Base-by-base conservation (phyloP, 495 filamentous ascomycete species). In the Neurospora tetrasperma region DNA sequence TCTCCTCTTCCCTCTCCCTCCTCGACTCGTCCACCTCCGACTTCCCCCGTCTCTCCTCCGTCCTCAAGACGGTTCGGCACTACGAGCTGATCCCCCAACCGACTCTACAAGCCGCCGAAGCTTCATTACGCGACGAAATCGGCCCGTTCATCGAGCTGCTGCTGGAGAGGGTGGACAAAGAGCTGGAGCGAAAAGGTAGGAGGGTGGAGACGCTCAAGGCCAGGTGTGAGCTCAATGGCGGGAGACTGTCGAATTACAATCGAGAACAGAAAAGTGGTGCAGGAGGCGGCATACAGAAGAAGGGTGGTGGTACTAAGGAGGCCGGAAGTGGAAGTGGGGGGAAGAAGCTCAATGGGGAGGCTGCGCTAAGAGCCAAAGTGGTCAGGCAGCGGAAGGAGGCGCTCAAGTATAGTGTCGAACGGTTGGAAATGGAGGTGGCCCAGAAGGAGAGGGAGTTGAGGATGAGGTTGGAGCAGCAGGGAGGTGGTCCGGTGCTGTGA, bases 31-130 rank as follows among this genome's bases (percentile, higher is more conserved):
- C 85, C 11, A 84, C 86, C 16, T 73, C 75, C 11, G 85, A 86
- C 79, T 84, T 82, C 66, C 84, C 84, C 14, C 84, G 85, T 16
- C 80, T 86, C 1, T 70, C 78, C 42, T 76, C 73, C 73, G 83
- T 86, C 40, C 79, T 86, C 42, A 86, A 85, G 72, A 83, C 83
- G 68, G 84, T 85, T 27, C 81, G 85, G 81, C 84, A 86, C 79
- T 86, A 86, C 82, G 85, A 86, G 72, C 79, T 86, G 0, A 85
- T 86, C 75, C 85, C 85, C 9, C 84, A 86, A 71, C 80, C 82
- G 5, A 84, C 84, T 62, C 82, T 86, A 72, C 82, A 82, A 48
- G 78, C 79, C 6, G 85, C 85, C 74, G 85, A 86, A 46, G 71
- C 83, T 72, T 86, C 85, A 7, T 80, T 86, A 14, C 84, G 83